phyloP scores from a whole-genome alignment of 345 rosid species.

The Citropsis articulata region DNA sequence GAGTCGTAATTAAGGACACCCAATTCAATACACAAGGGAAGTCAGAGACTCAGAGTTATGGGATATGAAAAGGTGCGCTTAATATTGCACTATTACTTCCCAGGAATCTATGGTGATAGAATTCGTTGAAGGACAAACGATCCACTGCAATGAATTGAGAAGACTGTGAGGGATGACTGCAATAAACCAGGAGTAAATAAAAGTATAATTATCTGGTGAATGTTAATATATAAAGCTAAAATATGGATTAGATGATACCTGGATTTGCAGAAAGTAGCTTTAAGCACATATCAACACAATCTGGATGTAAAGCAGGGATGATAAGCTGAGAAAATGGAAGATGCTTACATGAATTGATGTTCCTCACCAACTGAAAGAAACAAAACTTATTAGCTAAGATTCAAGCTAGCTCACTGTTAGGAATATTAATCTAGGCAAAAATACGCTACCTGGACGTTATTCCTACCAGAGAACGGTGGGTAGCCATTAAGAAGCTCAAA shows the following conservation, averaged over 20 bases:
- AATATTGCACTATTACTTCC: conserved; percentile 13
- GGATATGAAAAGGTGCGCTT: neutral
- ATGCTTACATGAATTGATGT: conserved; percentile 30
- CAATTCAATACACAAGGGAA: neutral
- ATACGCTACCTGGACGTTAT: conserved; percentile 56
- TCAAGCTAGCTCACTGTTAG: neutral
- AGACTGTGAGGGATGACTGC: neutral
- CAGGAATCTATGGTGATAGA: conserved; percentile 29
- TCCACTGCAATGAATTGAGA: conserved; percentile 11
- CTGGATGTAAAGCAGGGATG: conserved; percentile 45
- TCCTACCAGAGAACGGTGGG: conserved; percentile 58
- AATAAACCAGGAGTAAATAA: neutral
- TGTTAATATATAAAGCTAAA: neutral
- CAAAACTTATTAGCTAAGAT: conserved; percentile 1
- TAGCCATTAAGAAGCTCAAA: conserved; percentile 70
- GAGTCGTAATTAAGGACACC: neutral
- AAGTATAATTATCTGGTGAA: neutral
- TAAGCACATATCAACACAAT: conserved; percentile 59
- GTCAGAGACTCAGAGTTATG: neutral
- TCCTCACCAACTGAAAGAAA: conserved; percentile 23
- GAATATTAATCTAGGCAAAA: conserved; percentile 3
- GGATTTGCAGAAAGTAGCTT: conserved; percentile 59
- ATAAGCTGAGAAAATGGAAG: conserved; percentile 59
- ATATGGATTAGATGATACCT: conserved; percentile 31
- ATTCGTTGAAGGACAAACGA: conserved; percentile 28